phyloP scores from a whole-genome alignment of 1,284 basidiomycete genomes.

The Phellinidium pouzarii region DNA sequence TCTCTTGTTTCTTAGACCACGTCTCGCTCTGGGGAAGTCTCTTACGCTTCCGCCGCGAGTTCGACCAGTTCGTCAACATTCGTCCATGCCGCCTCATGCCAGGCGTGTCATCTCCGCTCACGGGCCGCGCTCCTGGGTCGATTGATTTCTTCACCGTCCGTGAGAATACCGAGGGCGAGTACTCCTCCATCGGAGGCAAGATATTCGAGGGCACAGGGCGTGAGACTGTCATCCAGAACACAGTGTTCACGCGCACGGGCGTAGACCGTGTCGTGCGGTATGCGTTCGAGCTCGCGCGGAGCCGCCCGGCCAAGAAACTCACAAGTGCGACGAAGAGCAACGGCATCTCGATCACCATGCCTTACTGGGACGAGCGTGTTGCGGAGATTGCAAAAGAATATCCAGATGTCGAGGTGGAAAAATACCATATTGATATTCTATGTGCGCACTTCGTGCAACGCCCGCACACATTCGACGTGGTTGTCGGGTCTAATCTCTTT shows the following conservation, averaged over 20 bases:
- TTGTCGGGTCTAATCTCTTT: constrained; percentile 48
- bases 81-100: constrained; percentile 44
- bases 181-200: constrained; percentile 43
- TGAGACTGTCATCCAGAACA: constrained; percentile 34
- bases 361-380: constrained; percentile 43
- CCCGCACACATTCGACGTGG: constrained; percentile 46
- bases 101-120: constrained; percentile 43
- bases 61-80: constrained; percentile 51
- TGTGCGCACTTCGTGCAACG: constrained; percentile 42
- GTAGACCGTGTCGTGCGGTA: constrained; percentile 48
- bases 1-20: too few relatives aligned
- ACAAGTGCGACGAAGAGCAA: constrained; percentile 50
- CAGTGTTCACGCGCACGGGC: constrained; percentile 41
- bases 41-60: constrained; percentile 43
- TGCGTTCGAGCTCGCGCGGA: constrained; percentile 46
- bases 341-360: constrained; percentile 41
- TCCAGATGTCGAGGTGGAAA: constrained; percentile 45
- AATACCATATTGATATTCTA: constrained; percentile 46
- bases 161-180: constrained; percentile 55
- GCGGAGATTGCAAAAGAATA: constrained; percentile 43
- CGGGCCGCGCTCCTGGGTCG: constrained; percentile 27
- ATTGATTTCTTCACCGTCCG: constrained; percentile 48
- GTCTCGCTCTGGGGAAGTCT: constrained; percentile 50
- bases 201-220: constrained; percentile 31
- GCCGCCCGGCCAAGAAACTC: constrained; percentile 41